These are phyloP conservation scores for Crotalaria pallida DNA, from an alignment of 306 rosid species.

Conservation along the genomic window DNA sequence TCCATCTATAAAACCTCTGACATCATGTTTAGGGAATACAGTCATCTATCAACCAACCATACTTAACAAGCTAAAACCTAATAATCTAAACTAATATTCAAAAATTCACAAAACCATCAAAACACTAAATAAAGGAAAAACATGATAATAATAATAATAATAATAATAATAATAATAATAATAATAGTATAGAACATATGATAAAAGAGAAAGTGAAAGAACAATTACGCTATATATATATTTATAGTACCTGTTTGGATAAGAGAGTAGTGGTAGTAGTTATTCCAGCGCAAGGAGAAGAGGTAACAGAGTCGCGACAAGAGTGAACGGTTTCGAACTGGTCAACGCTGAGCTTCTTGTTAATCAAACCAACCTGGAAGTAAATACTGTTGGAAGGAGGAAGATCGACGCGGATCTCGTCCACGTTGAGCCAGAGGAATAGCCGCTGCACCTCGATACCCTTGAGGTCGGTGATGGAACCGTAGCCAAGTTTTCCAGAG, in stretches of 20 bases:
- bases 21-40: no score
- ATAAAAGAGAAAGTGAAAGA: neutral
- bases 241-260: neutral
- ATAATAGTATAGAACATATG: neutral
- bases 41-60: no score
- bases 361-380: slow-evolving; percentile 76
- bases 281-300: slow-evolving; percentile 28
- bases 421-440: slow-evolving; percentile 70
- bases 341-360: slow-evolving; percentile 68
- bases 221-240: neutral
- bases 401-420: slow-evolving; percentile 93
- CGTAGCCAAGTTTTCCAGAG: slow-evolving; percentile 66
- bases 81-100: neutral
- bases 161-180: neutral
- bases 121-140: neutral
- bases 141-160: neutral
- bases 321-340: slow-evolving; percentile 70
- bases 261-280: neutral
- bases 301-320: slow-evolving; percentile 39
- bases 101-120: neutral
- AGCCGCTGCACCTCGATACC: slow-evolving; percentile 76
- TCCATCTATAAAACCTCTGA: no score
- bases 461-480: slow-evolving; percentile 62
- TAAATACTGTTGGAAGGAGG: slow-evolving; percentile 76
- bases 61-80: no score